Percentiles rank a stretch among this genome's conserved stretches.
Evolutionary conservation across 140 eudicot species (phyloP).

Genomic region (Senecio squalidus): DNA sequence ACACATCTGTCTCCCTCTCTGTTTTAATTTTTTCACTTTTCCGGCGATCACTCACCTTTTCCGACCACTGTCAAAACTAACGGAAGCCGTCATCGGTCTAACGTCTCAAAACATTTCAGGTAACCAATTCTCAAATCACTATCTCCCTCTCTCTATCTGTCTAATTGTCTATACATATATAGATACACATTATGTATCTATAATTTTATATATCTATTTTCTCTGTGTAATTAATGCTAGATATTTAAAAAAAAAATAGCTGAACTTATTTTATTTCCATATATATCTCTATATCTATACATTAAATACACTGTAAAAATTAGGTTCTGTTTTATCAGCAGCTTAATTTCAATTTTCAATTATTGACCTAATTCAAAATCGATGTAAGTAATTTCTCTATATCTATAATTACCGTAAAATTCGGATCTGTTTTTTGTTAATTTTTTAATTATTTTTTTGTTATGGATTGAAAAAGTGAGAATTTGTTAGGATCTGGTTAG

Average conservation of each 20-base stretch:
- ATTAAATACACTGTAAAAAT: slow-evolving; percentile 25
- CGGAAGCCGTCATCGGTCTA: not conserved
- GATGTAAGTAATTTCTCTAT: no score
- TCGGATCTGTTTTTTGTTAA: slow-evolving; percentile 26
- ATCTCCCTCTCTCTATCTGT: not conserved
- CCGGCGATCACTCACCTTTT: slow-evolving; percentile 18
- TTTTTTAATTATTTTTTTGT: not conserved
- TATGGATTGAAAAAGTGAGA: slow-evolving; percentile 14
- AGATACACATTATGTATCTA: not conserved
- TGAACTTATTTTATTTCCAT: slow-evolving; percentile 13
- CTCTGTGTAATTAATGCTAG: slow-evolving; percentile 17
- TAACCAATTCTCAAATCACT: slow-evolving; percentile 2
- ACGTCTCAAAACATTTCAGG: slow-evolving; percentile 18
- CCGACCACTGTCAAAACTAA: not conserved
- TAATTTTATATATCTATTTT: not conserved
- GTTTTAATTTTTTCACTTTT: not conserved
- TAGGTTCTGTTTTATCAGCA: slow-evolving; percentile 14
- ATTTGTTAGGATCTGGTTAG: slow-evolving; percentile 36
- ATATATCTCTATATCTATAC: slow-evolving; percentile 14
- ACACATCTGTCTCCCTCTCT: slow-evolving; percentile 22
- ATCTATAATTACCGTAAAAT: slow-evolving; percentile 24
- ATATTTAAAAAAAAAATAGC: no score
- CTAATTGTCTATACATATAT: no score
- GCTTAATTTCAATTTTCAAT: no score
- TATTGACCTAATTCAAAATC: no score